Conservation (phyloP, 441 rosid genomes). For the Erodium texanum region DNA sequence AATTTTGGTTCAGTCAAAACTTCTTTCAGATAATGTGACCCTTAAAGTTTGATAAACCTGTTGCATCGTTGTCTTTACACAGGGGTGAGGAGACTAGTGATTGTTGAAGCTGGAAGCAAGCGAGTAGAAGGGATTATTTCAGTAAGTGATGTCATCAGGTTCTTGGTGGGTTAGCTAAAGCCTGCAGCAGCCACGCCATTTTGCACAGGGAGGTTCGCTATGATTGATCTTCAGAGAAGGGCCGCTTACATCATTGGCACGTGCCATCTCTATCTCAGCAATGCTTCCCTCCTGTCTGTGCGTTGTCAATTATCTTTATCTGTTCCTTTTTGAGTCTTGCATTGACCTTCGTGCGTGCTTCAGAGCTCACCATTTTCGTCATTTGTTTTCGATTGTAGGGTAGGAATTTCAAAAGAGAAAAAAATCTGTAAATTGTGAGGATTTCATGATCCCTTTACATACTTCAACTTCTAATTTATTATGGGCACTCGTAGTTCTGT, state of each 20-base stretch:
- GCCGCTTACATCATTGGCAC: neutral
- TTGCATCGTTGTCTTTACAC: conserved; percentile 16
- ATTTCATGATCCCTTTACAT: neutral
- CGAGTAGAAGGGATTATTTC: conserved; percentile 47
- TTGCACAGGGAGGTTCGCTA: too few species aligned
- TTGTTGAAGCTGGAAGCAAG: conserved; percentile 51
- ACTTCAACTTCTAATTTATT: too few species aligned
- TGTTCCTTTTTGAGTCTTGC: neutral
- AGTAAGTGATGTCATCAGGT: conserved; percentile 34
- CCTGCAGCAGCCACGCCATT: too few species aligned
- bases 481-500: too few species aligned
- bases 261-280: neutral
- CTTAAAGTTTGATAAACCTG: too few species aligned
- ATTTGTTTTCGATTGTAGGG: neutral
- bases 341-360: neutral
- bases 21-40: too few species aligned
- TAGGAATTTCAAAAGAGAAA: neutral
- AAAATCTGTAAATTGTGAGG: conserved; percentile 7
- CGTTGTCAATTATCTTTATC: too few species aligned
- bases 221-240: too few species aligned
- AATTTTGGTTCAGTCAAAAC: conserved; percentile 4
- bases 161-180: conserved; percentile 33
- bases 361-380: neutral
- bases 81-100: conserved; percentile 44
- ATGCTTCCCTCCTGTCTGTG: too few species aligned